Conservation (phyloP, 2,329 filamentous ascomycete genomes). For the Aspergillus phoenicis region DNA sequence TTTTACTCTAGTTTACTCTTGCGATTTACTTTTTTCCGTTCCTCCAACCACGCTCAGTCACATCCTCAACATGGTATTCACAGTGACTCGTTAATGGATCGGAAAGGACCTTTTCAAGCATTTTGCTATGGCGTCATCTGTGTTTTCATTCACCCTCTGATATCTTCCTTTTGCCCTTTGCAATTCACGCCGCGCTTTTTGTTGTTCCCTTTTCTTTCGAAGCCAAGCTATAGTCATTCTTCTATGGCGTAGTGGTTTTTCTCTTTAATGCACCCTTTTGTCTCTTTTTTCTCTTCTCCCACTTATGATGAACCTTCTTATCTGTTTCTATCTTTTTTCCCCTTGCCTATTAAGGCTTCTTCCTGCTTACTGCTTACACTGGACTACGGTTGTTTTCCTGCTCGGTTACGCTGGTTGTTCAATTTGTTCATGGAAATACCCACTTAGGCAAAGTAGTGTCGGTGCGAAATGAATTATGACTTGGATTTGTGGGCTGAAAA, state of each 20-base stretch:
- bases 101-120: neutral
- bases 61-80: neutral
- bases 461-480: neutral
- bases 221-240: no score
- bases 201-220: neutral
- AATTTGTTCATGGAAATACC: conserved; percentile 2
- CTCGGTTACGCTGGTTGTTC: neutral
- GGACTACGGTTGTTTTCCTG: no score
- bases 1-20: no score
- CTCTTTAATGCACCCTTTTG: neutral
- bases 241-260: neutral
- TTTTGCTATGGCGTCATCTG: neutral
- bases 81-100: neutral
- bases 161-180: neutral
- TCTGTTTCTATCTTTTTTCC: no score
- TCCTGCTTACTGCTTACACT: no score
- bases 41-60: neutral
- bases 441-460: conserved; percentile 1
- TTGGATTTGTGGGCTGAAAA: neutral
- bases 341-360: no score
- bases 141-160: neutral
- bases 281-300: no score
- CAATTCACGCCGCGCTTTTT: neutral
- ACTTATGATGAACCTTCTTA: no score
- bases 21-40: no score